A percentile compares a stretch with the other conserved stretches of the same genome.
Evolutionary conservation across 2,329 filamentous ascomycete genomes (phyloP).

Genomic region (Xenosphaeropsis pyriputrescens): DNA sequence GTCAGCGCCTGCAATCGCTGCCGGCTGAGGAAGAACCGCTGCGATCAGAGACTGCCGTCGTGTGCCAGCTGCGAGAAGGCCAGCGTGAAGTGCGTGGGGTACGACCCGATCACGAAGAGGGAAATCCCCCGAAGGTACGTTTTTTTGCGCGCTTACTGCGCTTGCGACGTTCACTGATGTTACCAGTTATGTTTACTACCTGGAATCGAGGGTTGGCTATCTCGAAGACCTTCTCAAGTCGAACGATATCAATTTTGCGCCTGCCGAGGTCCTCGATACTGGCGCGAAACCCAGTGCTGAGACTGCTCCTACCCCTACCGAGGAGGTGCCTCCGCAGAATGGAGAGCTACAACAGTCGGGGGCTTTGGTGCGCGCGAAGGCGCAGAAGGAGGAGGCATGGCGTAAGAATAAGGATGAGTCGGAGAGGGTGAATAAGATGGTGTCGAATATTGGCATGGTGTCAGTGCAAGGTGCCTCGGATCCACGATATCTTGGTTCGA

Average conservation of each 20-base stretch:
- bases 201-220: slow-evolving; percentile 74
- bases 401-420: slow-evolving; percentile 36
- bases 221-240: slow-evolving; percentile 62
- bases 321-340: slow-evolving; percentile 10
- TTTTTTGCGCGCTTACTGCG: neutral
- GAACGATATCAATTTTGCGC: slow-evolving; percentile 57
- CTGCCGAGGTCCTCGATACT: slow-evolving; percentile 54
- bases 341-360: slow-evolving; percentile 10
- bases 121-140: slow-evolving; percentile 68
- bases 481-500: slow-evolving; percentile 68
- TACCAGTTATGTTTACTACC: slow-evolving; percentile 77
- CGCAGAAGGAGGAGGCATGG: slow-evolving; percentile 11
- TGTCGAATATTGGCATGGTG: slow-evolving; percentile 59
- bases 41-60: slow-evolving; percentile 82
- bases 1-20: slow-evolving; percentile 94
- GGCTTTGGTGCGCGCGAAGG: slow-evolving; percentile 3
- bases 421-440: slow-evolving; percentile 48
- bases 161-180: neutral
- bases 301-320: slow-evolving; percentile 13
- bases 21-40: slow-evolving; percentile 82
- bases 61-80: slow-evolving; percentile 90
- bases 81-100: slow-evolving; percentile 81
- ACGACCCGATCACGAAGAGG: slow-evolving; percentile 91
- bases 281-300: slow-evolving; percentile 27
- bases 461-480: slow-evolving; percentile 68